A percentile compares a stretch with the other conserved stretches of the same genome.
Evolutionary conservation across 2,329 filamentous ascomycete species (phyloP).

Genomic region (Gaeumannomyces tritici): DNA sequence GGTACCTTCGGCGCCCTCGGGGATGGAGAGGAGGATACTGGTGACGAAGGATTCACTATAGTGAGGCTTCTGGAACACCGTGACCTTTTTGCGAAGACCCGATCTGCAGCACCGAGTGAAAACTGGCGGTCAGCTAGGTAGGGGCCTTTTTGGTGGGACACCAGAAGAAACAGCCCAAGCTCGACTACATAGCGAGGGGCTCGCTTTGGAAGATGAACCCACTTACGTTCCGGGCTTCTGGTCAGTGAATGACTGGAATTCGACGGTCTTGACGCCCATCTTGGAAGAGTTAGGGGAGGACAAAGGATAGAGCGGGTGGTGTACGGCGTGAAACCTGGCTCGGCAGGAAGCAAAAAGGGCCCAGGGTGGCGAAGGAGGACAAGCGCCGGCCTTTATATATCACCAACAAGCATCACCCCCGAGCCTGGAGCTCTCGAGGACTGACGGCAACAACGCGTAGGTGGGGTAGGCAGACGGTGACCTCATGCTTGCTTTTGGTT

Average conservation of each 20-base stretch:
- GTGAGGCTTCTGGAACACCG: constrained; percentile 88
- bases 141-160: not conserved
- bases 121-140: constrained; percentile 5
- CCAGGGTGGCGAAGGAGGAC: not conserved
- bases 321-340: not conserved
- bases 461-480: not conserved
- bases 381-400: not conserved
- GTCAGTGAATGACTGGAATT: constrained; percentile 79
- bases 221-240: constrained; percentile 99
- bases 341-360: not conserved
- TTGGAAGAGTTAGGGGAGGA: constrained; percentile 13
- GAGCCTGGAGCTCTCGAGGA: not conserved
- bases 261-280: constrained; percentile 70
- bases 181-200: not conserved
- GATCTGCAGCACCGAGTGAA: constrained; percentile 49
- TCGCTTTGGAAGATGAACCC: not conserved
- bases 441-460: not conserved
- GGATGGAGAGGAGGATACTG: constrained; percentile 91
- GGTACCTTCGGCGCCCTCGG: constrained; percentile 75
- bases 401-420: not conserved
- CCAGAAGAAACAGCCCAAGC: not conserved
- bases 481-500: not conserved
- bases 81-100: constrained; percentile 97
- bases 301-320: not conserved
- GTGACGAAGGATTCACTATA: constrained; percentile 96